Base-by-base conservation (phyloP, 1,139 yeast species). In the Suhomyces terraborum region DNA sequence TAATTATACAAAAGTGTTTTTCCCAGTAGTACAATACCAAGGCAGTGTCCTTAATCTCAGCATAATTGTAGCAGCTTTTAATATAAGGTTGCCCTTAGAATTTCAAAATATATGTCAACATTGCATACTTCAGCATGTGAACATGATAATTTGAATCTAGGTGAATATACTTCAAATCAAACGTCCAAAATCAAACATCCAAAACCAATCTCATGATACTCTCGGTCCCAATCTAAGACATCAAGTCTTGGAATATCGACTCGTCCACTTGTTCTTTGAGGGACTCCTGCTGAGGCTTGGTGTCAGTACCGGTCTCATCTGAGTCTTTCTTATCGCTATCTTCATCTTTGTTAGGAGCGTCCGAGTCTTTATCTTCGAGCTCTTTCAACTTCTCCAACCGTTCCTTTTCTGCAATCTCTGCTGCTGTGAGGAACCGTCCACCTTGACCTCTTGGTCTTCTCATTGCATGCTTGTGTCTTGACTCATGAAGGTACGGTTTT, bases 381-480 rank as follows among this genome's bases (percentile, higher is more conserved):
- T 72, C 72, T 52, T 68, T 66, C 54, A 72, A 64, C 50, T 73
- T 73, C 41, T 82, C 82, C 46, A 73, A 64, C 42, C 81, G 66
- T 38, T 84, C 94, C 56, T 80, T 76, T 64, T 89, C 94, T 19
- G 95, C 96, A 46, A 93, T 91, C 59, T 94, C 98, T 4, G 96
- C 95, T 5, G 98, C 97, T 1, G 98, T 93, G 49, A 94, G 68
- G 55, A 94, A 94, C 47, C 98, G 73, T 3, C 99, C 99, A 22
- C 98, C 98, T 65, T 93, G 98, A 21, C 99, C 99, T 55, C 99
- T 79, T 12, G 98, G 98, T 62, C 99, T 79, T 59, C 98, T 78
- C 98, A 94, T 93, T 16, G 99, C 99, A 63, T 94, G 99, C 62
- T 93, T 93, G 64, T 94, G 99, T 55, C 99, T 79, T 13, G 97